Conservation (phyloP, 1,139 yeast genomes). For the Hyphopichia wangnamkhiaoensis region DNA sequence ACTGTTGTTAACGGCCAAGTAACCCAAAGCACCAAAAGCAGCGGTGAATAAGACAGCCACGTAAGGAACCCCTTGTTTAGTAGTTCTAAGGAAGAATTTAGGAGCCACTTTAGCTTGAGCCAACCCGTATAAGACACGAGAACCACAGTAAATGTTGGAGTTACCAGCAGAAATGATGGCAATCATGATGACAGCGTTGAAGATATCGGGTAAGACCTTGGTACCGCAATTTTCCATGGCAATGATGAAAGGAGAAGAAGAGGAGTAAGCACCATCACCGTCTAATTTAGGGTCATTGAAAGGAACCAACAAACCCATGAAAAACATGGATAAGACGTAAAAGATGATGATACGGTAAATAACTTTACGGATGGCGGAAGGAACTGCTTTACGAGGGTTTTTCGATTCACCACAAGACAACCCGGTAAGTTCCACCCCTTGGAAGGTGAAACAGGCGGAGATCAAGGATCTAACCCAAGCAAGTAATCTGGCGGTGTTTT, state of each 20-base stretch:
- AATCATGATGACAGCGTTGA: constrained; percentile 70
- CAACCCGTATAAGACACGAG: constrained; percentile 69
- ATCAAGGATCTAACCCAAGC: constrained; percentile 68
- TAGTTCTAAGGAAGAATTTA: constrained; percentile 49
- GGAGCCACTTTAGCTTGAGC: constrained; percentile 67
- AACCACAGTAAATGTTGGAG: constrained; percentile 78
- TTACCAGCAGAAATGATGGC: constrained; percentile 80
- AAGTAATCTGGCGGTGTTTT: constrained; percentile 57
- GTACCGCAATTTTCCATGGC: constrained; percentile 73
- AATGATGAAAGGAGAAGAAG: constrained; percentile 54
- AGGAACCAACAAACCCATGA: constrained; percentile 83
- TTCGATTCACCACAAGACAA: constrained; percentile 86
- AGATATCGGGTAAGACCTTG: constrained; percentile 63
- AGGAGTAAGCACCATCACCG: constrained; percentile 28
- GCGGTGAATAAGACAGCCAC: constrained; percentile 60
- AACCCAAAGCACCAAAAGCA: constrained; percentile 64
- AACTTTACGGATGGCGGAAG: constrained; percentile 81
- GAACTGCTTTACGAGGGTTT: constrained; percentile 81
- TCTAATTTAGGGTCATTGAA: constrained; percentile 57
- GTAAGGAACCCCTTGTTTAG: constrained; percentile 67
- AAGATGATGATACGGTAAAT: constrained; percentile 78
- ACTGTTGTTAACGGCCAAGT: constrained; percentile 60
- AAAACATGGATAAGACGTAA: constrained; percentile 76
- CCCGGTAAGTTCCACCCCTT: constrained; percentile 83
- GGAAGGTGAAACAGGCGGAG: constrained; percentile 75